Evolutionary conservation across 164 flowering plant genomes (phyloP).

Genomic region (Magnolia sinica): DNA sequence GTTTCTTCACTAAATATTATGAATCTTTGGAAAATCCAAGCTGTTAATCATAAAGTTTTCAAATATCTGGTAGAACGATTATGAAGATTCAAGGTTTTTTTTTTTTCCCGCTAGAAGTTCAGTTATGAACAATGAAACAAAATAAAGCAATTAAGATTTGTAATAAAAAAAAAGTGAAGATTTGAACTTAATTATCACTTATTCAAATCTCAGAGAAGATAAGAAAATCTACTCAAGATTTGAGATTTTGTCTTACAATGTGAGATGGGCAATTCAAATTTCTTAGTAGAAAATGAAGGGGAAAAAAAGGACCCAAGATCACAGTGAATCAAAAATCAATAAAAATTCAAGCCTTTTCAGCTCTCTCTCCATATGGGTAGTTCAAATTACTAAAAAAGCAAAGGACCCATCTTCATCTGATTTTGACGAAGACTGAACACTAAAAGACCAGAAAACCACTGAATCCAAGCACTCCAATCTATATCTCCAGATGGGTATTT

Average conservation of each 20-base stretch:
- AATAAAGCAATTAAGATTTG: neutral
- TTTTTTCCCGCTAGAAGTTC: neutral
- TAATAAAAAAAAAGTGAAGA: neutral
- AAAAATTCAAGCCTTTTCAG: neutral
- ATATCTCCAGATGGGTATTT: neutral
- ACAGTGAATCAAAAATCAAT: neutral
- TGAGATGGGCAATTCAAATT: neutral
- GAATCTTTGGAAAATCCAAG: neutral
- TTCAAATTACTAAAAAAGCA: slow-evolving; percentile 2
- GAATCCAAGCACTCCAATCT: neutral
- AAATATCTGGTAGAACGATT: neutral
- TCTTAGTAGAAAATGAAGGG: neutral
- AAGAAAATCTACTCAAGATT: neutral
- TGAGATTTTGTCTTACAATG: neutral
- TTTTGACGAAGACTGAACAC: neutral
- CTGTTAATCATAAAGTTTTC: no score
- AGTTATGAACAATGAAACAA: neutral
- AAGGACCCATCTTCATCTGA: neutral
- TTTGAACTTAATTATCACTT: neutral
- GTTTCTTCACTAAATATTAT: neutral
- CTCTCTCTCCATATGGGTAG: slow-evolving; percentile 1
- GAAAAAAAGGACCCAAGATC: neutral
- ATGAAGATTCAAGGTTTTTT: neutral
- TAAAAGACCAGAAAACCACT: neutral
- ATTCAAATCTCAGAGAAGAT: neutral